These are phyloP conservation scores for Lepidopterella palustris DNA, from an alignment of 495 filamentous ascomycete species.

Conservation along the genomic window DNA sequence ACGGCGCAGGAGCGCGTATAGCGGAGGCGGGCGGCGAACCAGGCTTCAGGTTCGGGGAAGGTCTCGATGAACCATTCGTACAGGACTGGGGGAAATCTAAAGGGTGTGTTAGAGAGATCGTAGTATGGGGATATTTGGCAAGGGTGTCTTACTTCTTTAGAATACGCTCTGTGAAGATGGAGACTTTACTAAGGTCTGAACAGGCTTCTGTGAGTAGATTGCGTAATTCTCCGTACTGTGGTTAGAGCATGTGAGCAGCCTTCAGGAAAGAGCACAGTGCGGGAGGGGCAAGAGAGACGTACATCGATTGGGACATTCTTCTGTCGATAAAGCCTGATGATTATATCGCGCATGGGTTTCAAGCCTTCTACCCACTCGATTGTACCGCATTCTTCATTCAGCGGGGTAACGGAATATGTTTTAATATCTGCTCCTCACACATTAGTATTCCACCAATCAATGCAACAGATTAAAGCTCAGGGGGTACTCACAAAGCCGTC, in stretches of 20 bases:
- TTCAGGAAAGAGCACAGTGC: too few relatives aligned
- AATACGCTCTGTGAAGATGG: conserved; percentile 60
- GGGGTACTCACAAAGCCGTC: conserved; percentile 51
- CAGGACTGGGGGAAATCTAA: conserved; percentile 66
- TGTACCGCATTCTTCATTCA: conserved; percentile 95
- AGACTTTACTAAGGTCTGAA: conserved; percentile 46
- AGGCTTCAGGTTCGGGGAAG: conserved; percentile 85
- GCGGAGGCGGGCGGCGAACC: conserved; percentile 83
- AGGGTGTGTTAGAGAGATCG: background rate
- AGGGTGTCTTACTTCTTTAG: background rate
- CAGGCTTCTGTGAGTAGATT: conserved; percentile 53
- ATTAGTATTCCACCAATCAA: background rate
- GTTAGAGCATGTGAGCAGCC: background rate
- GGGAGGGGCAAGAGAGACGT: conserved; percentile 24
- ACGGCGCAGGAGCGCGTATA: conserved; percentile 93
- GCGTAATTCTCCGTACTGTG: conserved; percentile 50
- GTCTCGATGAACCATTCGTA: conserved; percentile 92
- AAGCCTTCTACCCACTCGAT: conserved; percentile 99
- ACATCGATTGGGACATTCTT: conserved; percentile 52
- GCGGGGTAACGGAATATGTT: conserved; percentile 90
- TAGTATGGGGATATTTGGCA: conserved; percentile 32
- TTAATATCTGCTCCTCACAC: conserved; percentile 55
- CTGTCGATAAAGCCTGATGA: conserved; percentile 68
- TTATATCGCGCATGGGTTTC: conserved; percentile 85
- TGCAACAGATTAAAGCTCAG: background rate